These are phyloP conservation scores for Strobilomyces confusus DNA, from an alignment of 768 basidiomycete species.

Conservation along the genomic window DNA sequence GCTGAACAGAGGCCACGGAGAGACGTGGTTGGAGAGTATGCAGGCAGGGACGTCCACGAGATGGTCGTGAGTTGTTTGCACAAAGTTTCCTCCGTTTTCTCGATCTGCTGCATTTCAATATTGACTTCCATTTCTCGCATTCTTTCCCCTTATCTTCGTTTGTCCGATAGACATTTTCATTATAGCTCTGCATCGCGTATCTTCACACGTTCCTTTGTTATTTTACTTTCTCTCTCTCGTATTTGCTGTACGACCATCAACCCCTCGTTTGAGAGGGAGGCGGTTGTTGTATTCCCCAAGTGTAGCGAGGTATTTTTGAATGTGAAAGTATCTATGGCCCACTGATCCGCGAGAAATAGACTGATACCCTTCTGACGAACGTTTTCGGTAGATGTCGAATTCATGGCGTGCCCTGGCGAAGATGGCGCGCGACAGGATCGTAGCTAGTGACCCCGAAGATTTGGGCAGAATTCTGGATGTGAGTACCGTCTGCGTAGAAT, in stretches of 20 bases:
- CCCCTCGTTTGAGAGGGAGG: conserved; percentile 5
- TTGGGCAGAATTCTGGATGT: conserved; percentile 62
- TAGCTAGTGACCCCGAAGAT: conserved; percentile 67
- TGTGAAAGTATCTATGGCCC: neutral
- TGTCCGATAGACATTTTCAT: conserved; percentile 13
- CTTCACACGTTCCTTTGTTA: conserved; percentile 17
- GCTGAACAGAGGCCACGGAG: conserved; percentile 70
- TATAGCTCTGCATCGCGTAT: conserved; percentile 21
- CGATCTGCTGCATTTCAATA: neutral
- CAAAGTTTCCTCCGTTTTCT: conserved; percentile 12
- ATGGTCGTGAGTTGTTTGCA: conserved; percentile 61
- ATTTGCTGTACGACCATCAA: conserved; percentile 24
- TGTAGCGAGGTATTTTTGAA: conserved; percentile 22
- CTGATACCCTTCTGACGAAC: conserved; percentile 12
- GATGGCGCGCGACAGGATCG: conserved; percentile 78
- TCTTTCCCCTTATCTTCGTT: conserved; percentile 1
- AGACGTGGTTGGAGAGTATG: conserved; percentile 74
- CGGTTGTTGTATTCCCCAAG: conserved; percentile 19
- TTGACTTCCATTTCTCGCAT: conserved; percentile 11
- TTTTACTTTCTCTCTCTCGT: conserved; percentile 15
- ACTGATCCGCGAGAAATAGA: neutral
- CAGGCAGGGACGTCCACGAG: conserved; percentile 66
- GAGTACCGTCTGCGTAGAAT: conserved; percentile 26
- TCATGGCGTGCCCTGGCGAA: conserved; percentile 82
- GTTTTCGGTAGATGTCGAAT: conserved; percentile 66